phyloP scores from a whole-genome alignment of 2,329 filamentous ascomycete genomes.

The Diaporthe sp. region DNA sequence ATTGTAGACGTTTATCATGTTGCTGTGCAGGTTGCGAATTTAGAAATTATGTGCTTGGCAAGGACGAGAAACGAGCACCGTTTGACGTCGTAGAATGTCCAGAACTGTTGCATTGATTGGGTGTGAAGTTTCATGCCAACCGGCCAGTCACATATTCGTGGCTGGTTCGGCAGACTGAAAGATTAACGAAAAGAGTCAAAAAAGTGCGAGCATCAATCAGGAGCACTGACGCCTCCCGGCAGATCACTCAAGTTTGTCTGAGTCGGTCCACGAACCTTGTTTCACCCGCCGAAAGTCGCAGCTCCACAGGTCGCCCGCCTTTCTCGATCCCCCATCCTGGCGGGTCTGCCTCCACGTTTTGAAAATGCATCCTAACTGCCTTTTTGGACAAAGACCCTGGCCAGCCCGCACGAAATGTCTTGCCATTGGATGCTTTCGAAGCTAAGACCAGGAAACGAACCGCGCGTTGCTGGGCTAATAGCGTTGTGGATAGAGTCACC shows the following conservation, averaged over 20 bases:
- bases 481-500: background rate
- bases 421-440: background rate
- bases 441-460: background rate
- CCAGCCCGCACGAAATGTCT: background rate
- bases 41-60: background rate
- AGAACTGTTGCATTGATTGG: background rate
- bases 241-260: conserved; percentile 49
- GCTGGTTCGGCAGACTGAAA: background rate
- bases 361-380: conserved; percentile 16
- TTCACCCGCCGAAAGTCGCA: background rate
- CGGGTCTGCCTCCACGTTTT: background rate
- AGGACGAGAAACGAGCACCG: conserved; percentile 2
- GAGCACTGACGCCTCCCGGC: conserved; percentile 51
- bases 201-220: conserved; percentile 36
- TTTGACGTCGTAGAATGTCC: background rate
- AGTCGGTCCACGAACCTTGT: conserved; percentile 12
- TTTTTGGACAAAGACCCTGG: background rate
- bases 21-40: background rate
- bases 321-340: background rate
- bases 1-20: background rate
- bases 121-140: background rate
- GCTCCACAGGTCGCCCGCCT: background rate
- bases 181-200: conserved; percentile 37
- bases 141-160: background rate
- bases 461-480: background rate